Percentiles rank a stretch among this genome's conserved stretches.
These are phyloP conservation scores for Alternaria ethzedia DNA, from an alignment of 2,329 filamentous ascomycete genomes.

Conservation along the genomic window DNA sequence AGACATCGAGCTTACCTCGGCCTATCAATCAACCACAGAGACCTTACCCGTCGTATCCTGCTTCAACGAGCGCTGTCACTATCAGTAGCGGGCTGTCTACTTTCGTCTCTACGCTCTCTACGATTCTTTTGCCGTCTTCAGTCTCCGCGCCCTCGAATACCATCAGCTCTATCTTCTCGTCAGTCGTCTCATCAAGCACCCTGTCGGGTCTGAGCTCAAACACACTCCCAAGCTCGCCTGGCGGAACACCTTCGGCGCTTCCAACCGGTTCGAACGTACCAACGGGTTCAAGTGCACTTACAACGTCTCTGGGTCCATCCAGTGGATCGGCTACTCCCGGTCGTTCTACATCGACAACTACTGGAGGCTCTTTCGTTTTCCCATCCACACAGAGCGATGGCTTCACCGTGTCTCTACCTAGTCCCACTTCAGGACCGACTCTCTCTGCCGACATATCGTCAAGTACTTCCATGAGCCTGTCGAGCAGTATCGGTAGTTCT, in stretches of 20 bases:
- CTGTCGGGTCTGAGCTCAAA: not conserved
- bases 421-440: not conserved
- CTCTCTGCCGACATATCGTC: not conserved
- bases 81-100: not conserved
- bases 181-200: not conserved
- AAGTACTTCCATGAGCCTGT: not conserved
- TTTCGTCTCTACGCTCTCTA: not conserved
- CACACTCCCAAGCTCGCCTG: not conserved
- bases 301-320: not conserved
- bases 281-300: not conserved
- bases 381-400: not conserved
- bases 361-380: not conserved
- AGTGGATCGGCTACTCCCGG: not conserved
- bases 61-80: not conserved
- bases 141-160: not conserved
- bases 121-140: not conserved
- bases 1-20: not conserved
- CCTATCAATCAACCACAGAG: conserved; percentile 10
- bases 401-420: not conserved
- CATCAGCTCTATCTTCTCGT: not conserved
- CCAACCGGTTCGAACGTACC: not conserved
- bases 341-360: not conserved
- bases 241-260: not conserved
- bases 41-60: conserved; percentile 4
- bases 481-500: not conserved